Evolutionary conservation across 2,329 filamentous ascomycete species (phyloP), one percentile per base, ranked within the genome.

Genomic region (Pestalotiopsis sp.): DNA sequence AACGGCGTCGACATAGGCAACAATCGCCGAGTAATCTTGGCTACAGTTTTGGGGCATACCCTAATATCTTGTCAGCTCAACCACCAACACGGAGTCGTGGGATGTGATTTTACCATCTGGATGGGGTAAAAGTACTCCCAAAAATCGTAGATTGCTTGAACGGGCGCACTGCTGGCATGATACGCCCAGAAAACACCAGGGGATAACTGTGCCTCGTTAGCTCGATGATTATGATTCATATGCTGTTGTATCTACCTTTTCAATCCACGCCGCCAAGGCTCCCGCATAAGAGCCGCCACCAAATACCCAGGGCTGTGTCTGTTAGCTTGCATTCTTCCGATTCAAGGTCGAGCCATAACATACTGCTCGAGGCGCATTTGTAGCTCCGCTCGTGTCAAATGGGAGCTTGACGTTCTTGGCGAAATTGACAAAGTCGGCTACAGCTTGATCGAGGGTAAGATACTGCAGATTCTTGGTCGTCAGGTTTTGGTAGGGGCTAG

Each of bases 101-200:
- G 11, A 1, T 41, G 6, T n/a, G 3, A 2, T 17, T 58, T 66
- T 36, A 66, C 68, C 13, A 85, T 73, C 73, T 87, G 84, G n/a
- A 89, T 81, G 0, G 87, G 87, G 3, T 80, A 73, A 73, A 88
- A 90, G 72, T 90, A 90, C 75, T 85, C 80, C 86, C 86, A 90
- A 73, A 85, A 89, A 75, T 90, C 81, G 27, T 83, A 82, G 41
- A 89, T 82, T 1, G 85, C 83, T 72, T 90, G 78, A 1, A 90
- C 86, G 0, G 86, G 85, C 0, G 84, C 88, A 74, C 84, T 86
- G 38, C 85, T 86, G 3, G 87, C 80, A 75, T 88, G 86, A 71
- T 89, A 89, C 1, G 87, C 87, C 87, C 87, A 90, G 76, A 88
- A 87, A 0, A 86, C 88, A 6, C 85, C 87, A 0, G 87, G 86